Evolutionary conservation across 78 protist genomes (phyloP), one percentile per base, ranked within the genome.

Genomic region (Ministeria vibrans): DNA sequence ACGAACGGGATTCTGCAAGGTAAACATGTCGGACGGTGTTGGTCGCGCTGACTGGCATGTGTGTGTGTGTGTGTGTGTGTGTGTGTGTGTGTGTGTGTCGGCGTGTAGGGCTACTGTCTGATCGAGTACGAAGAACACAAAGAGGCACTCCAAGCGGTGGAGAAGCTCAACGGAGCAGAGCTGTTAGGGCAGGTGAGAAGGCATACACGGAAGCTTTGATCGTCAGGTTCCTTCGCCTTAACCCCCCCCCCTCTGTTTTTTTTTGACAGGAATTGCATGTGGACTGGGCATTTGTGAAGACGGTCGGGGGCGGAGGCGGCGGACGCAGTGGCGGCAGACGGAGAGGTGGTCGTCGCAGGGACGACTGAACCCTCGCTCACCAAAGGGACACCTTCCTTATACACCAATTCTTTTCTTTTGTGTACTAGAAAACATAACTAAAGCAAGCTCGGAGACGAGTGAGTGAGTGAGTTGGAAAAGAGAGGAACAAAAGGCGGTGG

Each of bases 1-100:
- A 0, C 59, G 81, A 1, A 89, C 92, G 20, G 89, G 92, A 49
- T 79, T 44, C 70, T 81, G 81, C 66, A 89, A 89, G 80, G 88
- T n/a, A n/a, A n/a, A n/a, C n/a, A n/a, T n/a, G n/a, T n/a, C n/a
- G n/a, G n/a, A n/a, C n/a, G n/a, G n/a, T n/a, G n/a, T n/a, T n/a
- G n/a, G n/a, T n/a, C n/a, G n/a, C n/a, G n/a, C n/a, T n/a, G n/a
- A n/a, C n/a, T n/a, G n/a, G 55, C 55, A 49, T 15, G 15, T 49
- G 55, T 49, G n/a, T 49, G 55, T 49, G 55, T 49, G 55, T 49
- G 55, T 49, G 55, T 49, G 55, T 49, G 55, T 49, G 55, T 49
- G 55, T 49, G 55, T 15, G 15, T 49, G 55, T 49, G 55, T 15
- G 15, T 49, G 55, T 49, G 55, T 20, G 55, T 49, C n/a, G 9